Conservation (phyloP, 225 moss, liverwort and hornwort genomes). For the Takakia lepidozioides region DNA sequence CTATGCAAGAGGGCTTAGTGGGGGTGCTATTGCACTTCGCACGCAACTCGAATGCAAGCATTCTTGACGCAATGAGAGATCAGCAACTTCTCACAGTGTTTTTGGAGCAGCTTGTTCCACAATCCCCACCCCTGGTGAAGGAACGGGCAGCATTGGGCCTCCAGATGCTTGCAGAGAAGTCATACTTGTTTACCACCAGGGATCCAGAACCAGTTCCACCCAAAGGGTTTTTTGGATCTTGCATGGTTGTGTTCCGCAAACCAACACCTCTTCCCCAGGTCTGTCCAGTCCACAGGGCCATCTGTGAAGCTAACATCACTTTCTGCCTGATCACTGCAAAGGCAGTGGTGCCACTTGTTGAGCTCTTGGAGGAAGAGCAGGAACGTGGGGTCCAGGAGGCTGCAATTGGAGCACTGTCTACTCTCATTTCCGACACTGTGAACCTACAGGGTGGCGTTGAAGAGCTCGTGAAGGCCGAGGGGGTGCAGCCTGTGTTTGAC, state of each 20-base stretch:
- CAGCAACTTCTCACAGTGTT: neutral
- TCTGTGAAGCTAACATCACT: slow-evolving; percentile 2
- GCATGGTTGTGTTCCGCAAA: neutral
- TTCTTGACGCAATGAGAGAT: neutral
- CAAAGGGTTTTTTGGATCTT: neutral
- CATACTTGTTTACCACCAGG: neutral
- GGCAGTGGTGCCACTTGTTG: slow-evolving; percentile 3
- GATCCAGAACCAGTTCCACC: neutral
- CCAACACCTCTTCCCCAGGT: neutral
- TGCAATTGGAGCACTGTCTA: neutral
- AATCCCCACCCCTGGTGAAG: neutral
- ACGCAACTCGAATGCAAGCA: neutral
- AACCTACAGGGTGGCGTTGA: neutral
- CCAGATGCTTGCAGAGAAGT: neutral
- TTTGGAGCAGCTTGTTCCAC: neutral
- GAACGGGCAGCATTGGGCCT: slow-evolving; percentile 3
- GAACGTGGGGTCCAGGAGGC: neutral
- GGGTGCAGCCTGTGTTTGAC: neutral
- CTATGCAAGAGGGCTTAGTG: slow-evolving; percentile 1
- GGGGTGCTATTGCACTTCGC: slow-evolving; percentile 1
- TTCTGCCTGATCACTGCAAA: slow-evolving; percentile 2
- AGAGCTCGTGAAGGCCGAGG: neutral
- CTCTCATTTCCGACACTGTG: slow-evolving; percentile 1
- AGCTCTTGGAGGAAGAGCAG: slow-evolving; percentile 1
- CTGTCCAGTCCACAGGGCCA: neutral